Evolutionary conservation across 2,329 filamentous ascomycete species (phyloP).

Genomic region (Didymella sp.): DNA sequence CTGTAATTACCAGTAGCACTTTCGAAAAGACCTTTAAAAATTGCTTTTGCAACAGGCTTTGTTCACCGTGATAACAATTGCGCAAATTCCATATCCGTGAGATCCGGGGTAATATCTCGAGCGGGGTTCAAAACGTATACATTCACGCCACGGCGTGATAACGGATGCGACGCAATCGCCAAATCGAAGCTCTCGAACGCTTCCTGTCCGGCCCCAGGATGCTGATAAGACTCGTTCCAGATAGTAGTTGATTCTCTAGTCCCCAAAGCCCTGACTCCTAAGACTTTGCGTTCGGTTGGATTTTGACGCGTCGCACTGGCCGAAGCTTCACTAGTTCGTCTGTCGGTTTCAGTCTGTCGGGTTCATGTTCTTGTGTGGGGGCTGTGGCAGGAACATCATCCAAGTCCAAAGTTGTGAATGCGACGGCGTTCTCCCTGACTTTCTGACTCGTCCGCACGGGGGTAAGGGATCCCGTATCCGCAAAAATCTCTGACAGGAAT

Average conservation of each 20-base stretch:
- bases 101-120: neutral
- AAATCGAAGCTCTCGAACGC: neutral
- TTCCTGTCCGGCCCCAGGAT: neutral
- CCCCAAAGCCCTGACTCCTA: neutral
- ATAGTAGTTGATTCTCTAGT: neutral
- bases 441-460: constrained; percentile 6
- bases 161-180: neutral
- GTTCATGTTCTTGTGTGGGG: constrained; percentile 20
- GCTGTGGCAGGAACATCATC: constrained; percentile 18
- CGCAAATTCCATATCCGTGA: neutral
- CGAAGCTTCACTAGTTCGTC: constrained; percentile 19
- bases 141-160: neutral
- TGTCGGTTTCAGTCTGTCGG: constrained; percentile 19
- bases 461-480: neutral
- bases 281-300: neutral
- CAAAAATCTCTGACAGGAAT: neutral
- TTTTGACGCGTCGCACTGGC: constrained; percentile 22
- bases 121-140: neutral
- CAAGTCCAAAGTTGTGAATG: constrained; percentile 14
- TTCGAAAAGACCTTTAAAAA: no score
- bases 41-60: neutral
- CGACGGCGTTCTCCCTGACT: constrained; percentile 22
- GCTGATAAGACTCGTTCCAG: neutral
- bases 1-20: neutral
- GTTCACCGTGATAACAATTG: neutral